Evolutionary conservation across 495 filamentous ascomycete species (phyloP), one percentile per base, ranked within the genome.

Genomic region (Cenococcum geophilum): DNA sequence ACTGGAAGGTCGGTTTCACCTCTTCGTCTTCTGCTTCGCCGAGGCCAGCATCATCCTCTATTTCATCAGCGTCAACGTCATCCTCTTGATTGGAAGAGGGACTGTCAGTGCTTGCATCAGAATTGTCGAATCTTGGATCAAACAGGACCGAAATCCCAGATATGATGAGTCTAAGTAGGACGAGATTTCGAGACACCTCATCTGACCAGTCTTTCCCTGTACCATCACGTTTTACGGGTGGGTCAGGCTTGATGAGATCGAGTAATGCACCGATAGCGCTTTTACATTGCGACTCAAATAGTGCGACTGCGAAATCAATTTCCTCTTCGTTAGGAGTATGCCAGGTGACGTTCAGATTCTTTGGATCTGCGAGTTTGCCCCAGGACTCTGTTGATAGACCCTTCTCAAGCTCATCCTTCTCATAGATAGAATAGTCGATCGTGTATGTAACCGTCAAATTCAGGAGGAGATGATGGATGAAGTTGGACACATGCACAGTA

Each of bases 151-250:
- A 89, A 10, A 96, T 82, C 42, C 93, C 93, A 12, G 91, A 95
- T 55, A 96, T 79, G 27, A 95, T 79, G 36, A 99, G 80, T 59
- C 92, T 80, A 18, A 97, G 76, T 51, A 96, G 86, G 2, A 90
- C 86, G 50, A 99, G 74, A 71, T 95, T 95, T 59, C 93, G 78
- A 4, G 91, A 89, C 34, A 97, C 86, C 73, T 97, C 95, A 74
- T 99, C 93, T 0, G 92, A 96, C 93, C 93, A 99, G 66, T 95
- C 92, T 73, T 97, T 97, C 55, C 92, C 93, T 69, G 88, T 95
- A 47, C 93, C 93, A 66, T 95, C 91, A 47, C 92, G 82, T 72
- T 92, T 97, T 32, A 96, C 84, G n/a, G 80, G 86, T 4, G 92
- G 89, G 34, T 84, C 82, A 37, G 89, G 86, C 62, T 86, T 82